A percentile compares a stretch with the other conserved stretches of the same genome.
Evolutionary conservation across 345 rosid genomes (phyloP).

Genomic region (Microthlaspi erraticum): DNA sequence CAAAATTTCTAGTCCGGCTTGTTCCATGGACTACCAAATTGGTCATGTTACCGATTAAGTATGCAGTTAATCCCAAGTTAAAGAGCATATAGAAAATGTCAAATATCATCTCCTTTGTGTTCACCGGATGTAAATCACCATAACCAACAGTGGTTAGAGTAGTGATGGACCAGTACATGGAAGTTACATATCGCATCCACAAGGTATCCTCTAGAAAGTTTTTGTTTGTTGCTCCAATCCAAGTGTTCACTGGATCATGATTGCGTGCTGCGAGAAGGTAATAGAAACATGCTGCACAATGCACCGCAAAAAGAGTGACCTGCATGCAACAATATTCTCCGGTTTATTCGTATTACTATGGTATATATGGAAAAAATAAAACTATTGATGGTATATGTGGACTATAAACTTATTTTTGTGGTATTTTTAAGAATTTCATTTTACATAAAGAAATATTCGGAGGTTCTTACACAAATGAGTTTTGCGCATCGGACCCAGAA

Average conservation of each 20-base stretch:
- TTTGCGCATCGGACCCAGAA: slow-evolving; percentile 96
- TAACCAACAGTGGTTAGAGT: slow-evolving; percentile 94
- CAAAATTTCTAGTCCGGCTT: slow-evolving; percentile 89
- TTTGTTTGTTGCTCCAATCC: slow-evolving; percentile 65
- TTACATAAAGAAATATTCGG: background rate
- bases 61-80: slow-evolving; percentile 89
- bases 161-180: slow-evolving; percentile 97
- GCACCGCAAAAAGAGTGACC: slow-evolving; percentile 95
- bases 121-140: slow-evolving; percentile 94
- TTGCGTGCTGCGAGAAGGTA: slow-evolving; percentile 82
- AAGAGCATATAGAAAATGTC: slow-evolving; percentile 92
- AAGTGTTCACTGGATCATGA: slow-evolving; percentile 58
- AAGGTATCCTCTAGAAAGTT: slow-evolving; percentile 58
- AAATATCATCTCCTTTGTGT: slow-evolving; percentile 81
- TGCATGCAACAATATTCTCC: slow-evolving; percentile 43
- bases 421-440: no score
- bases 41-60: slow-evolving; percentile 97
- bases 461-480: slow-evolving; percentile 78
- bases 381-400: no score
- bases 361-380: no score
- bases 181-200: slow-evolving; percentile 78
- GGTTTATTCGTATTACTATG: no score
- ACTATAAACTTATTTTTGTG: no score
- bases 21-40: slow-evolving; percentile 96
- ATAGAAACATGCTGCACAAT: slow-evolving; percentile 90